Conservation (phyloP, 2,329 filamentous ascomycete genomes). For the Gaeumannomyces sp. region DNA sequence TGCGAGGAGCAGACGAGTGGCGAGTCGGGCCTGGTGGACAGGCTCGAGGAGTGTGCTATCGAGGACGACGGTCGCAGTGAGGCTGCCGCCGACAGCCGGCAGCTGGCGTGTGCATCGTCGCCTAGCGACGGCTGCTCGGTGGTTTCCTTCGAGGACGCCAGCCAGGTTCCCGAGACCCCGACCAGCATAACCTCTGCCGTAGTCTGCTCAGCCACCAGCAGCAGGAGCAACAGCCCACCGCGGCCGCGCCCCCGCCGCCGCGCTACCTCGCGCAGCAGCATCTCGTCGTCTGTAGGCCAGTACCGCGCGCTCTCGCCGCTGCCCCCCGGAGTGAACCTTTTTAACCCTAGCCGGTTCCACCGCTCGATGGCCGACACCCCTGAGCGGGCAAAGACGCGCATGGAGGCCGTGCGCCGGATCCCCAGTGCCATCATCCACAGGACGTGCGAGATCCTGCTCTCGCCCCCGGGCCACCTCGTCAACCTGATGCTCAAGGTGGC, state of each 20-base stretch:
- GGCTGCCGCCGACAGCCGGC: not conserved
- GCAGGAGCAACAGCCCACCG: not conserved
- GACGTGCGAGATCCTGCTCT: conserved; percentile 69
- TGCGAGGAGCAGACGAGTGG: not conserved
- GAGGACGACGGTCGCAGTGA: not conserved
- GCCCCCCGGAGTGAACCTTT: conserved; percentile 61
- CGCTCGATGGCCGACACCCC: conserved; percentile 11
- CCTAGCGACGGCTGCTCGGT: conserved; percentile 5
- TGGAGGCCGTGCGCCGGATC: conserved; percentile 44
- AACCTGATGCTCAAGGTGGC: conserved; percentile 76
- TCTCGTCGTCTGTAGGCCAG: conserved; percentile 37
- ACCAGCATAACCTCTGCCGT: not conserved
- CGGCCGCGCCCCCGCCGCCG: conserved; percentile 38
- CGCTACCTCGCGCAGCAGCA: conserved; percentile 41
- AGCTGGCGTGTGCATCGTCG: not conserved
- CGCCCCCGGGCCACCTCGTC: conserved; percentile 74
- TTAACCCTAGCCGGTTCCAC: conserved; percentile 33
- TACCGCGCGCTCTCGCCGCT: conserved; percentile 59
- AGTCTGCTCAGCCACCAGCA: not conserved
- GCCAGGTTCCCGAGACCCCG: not conserved
- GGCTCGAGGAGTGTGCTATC: not conserved
- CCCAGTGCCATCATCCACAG: conserved; percentile 66
- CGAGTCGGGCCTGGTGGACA: not conserved
- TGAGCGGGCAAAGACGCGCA: conserved; percentile 27
- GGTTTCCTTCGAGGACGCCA: not conserved